Evolutionary conservation across 2,329 filamentous ascomycete species (phyloP), one percentile per base, ranked within the genome.

Genomic region (Neoarthrinium moseri): DNA sequence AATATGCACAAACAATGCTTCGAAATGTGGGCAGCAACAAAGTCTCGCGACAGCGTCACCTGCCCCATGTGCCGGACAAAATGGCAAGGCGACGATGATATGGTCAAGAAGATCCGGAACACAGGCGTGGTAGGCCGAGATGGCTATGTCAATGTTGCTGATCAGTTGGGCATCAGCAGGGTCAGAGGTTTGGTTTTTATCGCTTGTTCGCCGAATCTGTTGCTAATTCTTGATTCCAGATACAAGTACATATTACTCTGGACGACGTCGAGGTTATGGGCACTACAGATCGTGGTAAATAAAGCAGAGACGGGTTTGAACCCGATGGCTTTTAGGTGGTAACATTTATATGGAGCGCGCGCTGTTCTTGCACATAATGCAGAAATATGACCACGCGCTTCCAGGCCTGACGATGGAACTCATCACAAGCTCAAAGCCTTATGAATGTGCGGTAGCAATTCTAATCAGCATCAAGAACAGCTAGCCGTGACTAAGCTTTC

Each of bases 101-200:
- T 67, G 50, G 62, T 75, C 6, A 68, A 68, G 27, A 69, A 65
- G 26, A 70, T 79, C 20, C 66, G 65, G 38, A 73, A 69, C 50
- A 64, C 61, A 1, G 68, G 72, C 3, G 56, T 57, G 5, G 50
- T 65, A 1, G 70, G 68, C 20, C 56, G 57, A 1, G 80, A 83
- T 27, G 82, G 82, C 0, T 86, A 86, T 53, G 66, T 83, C 37
- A 85, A 85, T 57, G 74, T 86, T 3, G 81, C 78, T 2, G 63
- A 71, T 17, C 76, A 84, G 57, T 65, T 85, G n/a, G 82, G 81
- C 2, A 70, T 85, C 50, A 78, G 73, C 49, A 61, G 61, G 0
- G 48, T 59, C n/a, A 66, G 81, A 67, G 79, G 77, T 78, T 62
- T 26, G 66, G 56, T 20, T 18, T 8, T 35, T 18, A 7, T 35